These are phyloP conservation scores for Neurospora discreta DNA, from an alignment of 495 filamentous ascomycete genomes.

Conservation along the genomic window DNA sequence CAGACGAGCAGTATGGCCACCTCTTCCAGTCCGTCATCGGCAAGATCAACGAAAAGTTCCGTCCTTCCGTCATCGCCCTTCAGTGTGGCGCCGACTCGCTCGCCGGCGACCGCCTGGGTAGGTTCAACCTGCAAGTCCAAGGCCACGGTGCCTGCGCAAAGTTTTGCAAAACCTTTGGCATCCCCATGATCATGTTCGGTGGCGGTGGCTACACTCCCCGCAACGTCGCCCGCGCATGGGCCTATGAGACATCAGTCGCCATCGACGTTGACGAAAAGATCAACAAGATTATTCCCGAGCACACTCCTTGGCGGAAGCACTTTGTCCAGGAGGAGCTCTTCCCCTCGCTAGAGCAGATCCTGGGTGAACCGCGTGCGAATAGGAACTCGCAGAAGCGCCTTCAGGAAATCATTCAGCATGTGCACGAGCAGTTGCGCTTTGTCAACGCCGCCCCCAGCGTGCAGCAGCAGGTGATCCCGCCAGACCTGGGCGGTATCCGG, in stretches of 20 bases:
- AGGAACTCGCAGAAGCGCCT: slow-evolving; percentile 68
- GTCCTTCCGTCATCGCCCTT: slow-evolving; percentile 78
- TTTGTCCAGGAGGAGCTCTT: slow-evolving; percentile 79
- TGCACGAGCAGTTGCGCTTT: slow-evolving; percentile 79
- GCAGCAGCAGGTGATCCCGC: slow-evolving; percentile 69
- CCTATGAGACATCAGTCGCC: slow-evolving; percentile 87
- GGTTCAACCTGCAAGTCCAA: slow-evolving; percentile 92
- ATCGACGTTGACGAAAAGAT: slow-evolving; percentile 62
- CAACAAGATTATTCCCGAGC: slow-evolving; percentile 57
- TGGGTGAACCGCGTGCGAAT: slow-evolving; percentile 52
- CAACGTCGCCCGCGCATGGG: slow-evolving; percentile 93
- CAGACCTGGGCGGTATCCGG: slow-evolving; percentile 59
- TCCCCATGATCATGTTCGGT: slow-evolving; percentile 82
- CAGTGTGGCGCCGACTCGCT: slow-evolving; percentile 96
- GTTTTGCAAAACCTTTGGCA: slow-evolving; percentile 63
- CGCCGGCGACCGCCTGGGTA: slow-evolving; percentile 83
- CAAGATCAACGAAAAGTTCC: slow-evolving; percentile 62
- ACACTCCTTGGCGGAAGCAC: slow-evolving; percentile 67
- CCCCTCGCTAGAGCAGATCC: slow-evolving; percentile 59
- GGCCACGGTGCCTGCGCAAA: slow-evolving; percentile 87
- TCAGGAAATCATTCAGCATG: slow-evolving; percentile 57
- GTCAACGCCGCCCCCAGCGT: slow-evolving; percentile 77
- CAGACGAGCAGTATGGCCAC: slow-evolving; percentile 77
- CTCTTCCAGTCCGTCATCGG: slow-evolving; percentile 77
- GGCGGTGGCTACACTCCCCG: slow-evolving; percentile 96